Base-by-base conservation (phyloP, 2,329 filamentous ascomycete genomes). In the Cercospora sesami region DNA sequence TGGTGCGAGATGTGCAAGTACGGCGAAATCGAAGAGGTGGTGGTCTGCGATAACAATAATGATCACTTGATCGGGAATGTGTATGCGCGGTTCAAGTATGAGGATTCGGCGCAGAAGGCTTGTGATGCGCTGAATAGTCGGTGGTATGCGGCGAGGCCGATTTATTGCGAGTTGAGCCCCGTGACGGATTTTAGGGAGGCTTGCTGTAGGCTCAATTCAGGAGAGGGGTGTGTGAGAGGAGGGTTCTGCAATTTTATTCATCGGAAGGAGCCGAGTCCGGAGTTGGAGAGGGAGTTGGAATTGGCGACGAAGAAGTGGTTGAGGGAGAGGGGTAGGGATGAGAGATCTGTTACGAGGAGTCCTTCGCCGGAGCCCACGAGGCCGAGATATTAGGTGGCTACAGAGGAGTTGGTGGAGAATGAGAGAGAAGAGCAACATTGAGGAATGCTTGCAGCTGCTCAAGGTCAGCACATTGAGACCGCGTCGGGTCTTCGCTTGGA, bases 1-100 rank as follows among this genome's bases (percentile, higher is more conserved):
- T 99, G 95, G 94, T 98, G 94, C 84, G 95, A 99, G 87, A 92
- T 99, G 85, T 98, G 95, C 90, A 93, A 96, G 83, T 99, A 96
- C 80, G 95, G 95, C 74, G 93, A 98, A 83, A 86, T 98, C 39
- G 95, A 99, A 83, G 95, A 99, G 83, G 88, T 99, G 12, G 95
- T 99, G 12, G 94, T 99, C 2, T 99, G 95, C 83, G 95, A 99
- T 84, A 99, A 99, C 82, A 98, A 98, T 83, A 99, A 99, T 83
- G 95, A 99, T 79, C 94, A 99, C 83, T 86, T 99, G 63, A 97
- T 99, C 79, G 95, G 95, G 78, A 99, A 99, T 82, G 95, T 99
- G 77, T 99, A 99, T 84, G 95, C 95, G 62, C 93, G 95, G 75
- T 99, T 98, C 90, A 99, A 99, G 83, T 99, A 98, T 86, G 95